Conservation (phyloP, 140 eudicot species). For the Cichorium intybus region DNA sequence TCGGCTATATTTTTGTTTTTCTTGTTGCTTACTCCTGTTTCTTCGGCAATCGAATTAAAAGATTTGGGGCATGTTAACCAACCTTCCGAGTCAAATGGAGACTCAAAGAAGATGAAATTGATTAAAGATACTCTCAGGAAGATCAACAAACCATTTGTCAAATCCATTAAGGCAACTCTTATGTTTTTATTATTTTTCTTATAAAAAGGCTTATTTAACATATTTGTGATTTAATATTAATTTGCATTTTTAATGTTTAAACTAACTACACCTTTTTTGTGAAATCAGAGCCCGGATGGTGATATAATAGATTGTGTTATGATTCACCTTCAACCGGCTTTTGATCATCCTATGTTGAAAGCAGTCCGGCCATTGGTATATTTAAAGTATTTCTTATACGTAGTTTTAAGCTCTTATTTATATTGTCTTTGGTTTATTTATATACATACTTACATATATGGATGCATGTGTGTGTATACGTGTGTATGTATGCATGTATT, state of each 20-base stretch:
- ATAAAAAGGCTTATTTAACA: not conserved
- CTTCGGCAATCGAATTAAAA: slow-evolving; percentile 19
- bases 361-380: slow-evolving; percentile 48
- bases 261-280: not conserved
- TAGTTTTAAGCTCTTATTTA: too few species aligned
- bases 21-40: slow-evolving; percentile 34
- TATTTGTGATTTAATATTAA: not conserved
- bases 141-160: slow-evolving; percentile 64
- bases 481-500: too few species aligned
- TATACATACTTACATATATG: not conserved
- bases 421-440: too few species aligned
- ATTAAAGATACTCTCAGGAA: slow-evolving; percentile 43
- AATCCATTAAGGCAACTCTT: slow-evolving; percentile 58
- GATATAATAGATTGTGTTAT: slow-evolving; percentile 76
- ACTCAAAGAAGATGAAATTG: slow-evolving; percentile 43
- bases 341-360: slow-evolving; percentile 56
- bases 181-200: not conserved
- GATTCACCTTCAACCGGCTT: slow-evolving; percentile 69
- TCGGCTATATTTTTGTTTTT: not conserved
- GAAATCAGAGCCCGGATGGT: slow-evolving; percentile 76
- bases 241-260: too few species aligned
- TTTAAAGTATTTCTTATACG: not conserved
- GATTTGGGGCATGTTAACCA: slow-evolving; percentile 17
- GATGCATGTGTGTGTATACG: too few species aligned
- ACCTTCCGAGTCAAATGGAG: slow-evolving; percentile 22